phyloP scores from a whole-genome alignment of 2,329 filamentous ascomycete genomes.

The Boeremia lycopersici region DNA sequence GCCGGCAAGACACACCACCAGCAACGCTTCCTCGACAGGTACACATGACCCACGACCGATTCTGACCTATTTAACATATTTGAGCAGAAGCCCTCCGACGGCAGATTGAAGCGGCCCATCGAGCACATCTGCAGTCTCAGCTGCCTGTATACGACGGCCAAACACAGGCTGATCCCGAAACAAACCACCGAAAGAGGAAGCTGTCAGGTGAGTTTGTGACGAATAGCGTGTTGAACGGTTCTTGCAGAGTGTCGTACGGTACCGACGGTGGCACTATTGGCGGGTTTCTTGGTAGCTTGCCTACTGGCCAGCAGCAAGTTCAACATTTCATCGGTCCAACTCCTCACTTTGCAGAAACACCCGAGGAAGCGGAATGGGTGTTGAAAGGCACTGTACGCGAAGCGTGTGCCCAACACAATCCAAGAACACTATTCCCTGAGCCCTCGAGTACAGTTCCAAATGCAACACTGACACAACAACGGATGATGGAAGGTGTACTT shows the following conservation, averaged over 20 bases:
- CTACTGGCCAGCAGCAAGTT: neutral
- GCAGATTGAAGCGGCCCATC: conserved; percentile 34
- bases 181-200: neutral
- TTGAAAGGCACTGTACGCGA: conserved; percentile 43
- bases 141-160: conserved; percentile 10
- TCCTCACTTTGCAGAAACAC: neutral
- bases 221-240: neutral
- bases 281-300: conserved; percentile 15
- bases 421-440: conserved; percentile 48
- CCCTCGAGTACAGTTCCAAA: conserved; percentile 52
- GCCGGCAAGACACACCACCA: conserved; percentile 17
- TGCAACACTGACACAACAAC: conserved; percentile 49
- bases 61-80: neutral
- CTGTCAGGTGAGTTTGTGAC: neutral
- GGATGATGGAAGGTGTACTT: conserved; percentile 46
- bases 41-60: neutral
- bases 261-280: conserved; percentile 20
- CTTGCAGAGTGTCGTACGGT: no score
- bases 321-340: neutral
- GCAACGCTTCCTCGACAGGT: conserved; percentile 15
- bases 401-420: conserved; percentile 49
- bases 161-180: neutral
- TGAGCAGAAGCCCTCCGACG: conserved; percentile 5
- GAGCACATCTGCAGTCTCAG: conserved; percentile 30
- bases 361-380: conserved; percentile 19